These are phyloP conservation scores for Wallacemonas sp. DNA, from an alignment of 208 protist genomes.

Conservation along the genomic window DNA sequence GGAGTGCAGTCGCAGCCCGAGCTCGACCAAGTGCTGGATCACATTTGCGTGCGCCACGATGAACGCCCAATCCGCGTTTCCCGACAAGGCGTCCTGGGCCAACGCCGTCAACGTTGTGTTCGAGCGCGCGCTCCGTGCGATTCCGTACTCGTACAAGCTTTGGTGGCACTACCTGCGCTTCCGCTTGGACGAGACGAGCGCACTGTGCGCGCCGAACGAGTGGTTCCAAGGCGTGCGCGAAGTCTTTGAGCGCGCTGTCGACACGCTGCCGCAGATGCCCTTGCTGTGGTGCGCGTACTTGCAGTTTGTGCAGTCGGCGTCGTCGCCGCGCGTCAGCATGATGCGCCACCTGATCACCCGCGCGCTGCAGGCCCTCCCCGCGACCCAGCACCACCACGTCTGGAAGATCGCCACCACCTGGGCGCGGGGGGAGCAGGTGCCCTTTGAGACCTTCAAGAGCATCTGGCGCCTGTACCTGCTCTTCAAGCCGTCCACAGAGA, in stretches of 20 bases:
- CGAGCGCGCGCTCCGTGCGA: conserved; percentile 70
- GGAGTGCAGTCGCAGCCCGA: conserved; percentile 54
- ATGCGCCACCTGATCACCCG: conserved; percentile 55
- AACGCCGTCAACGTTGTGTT: conserved; percentile 74
- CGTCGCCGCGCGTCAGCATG: conserved; percentile 61
- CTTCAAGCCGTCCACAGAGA: conserved; percentile 50
- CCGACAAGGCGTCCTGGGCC: conserved; percentile 33
- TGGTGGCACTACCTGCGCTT: conserved; percentile 75
- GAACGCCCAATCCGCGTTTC: conserved; percentile 12
- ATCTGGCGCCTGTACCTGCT: conserved; percentile 66
- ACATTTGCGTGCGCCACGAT: conserved; percentile 41
- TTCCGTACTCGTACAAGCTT: conserved; percentile 82
- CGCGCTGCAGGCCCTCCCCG: conserved; percentile 55
- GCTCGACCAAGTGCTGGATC: conserved; percentile 68
- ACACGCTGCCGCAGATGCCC: conserved; percentile 73
- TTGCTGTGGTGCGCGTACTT: conserved; percentile 74
- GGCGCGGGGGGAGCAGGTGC: conserved; percentile 44
- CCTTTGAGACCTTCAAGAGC: conserved; percentile 43
- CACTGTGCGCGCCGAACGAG: conserved; percentile 50
- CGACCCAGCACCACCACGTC: conserved; percentile 78
- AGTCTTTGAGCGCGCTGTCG: conserved; percentile 73
- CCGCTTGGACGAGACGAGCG: conserved; percentile 44
- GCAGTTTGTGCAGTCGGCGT: conserved; percentile 56
- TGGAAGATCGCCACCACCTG: conserved; percentile 66
- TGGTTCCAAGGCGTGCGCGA: conserved; percentile 71